A percentile compares a stretch with the other conserved stretches of the same genome.
Conservation (phyloP, 2,329 filamentous ascomycete genomes). For the Penicillium sp. region DNA sequence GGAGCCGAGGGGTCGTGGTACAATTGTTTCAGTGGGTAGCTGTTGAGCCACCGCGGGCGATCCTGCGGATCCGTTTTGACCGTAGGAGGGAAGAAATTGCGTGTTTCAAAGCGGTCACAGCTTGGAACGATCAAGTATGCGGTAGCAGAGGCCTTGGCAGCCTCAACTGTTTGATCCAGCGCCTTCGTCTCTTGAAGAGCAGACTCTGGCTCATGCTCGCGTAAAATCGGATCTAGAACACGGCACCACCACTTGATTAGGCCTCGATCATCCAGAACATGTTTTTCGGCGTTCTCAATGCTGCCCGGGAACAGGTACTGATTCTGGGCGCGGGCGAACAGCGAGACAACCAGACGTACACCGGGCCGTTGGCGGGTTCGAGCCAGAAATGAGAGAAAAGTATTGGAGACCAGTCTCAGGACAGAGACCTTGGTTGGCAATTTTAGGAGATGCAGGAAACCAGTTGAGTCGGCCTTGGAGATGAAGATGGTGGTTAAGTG, state of each 20-base stretch:
- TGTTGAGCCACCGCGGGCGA: conserved; percentile 51
- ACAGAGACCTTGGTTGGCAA: conserved; percentile 66
- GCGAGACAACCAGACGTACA: conserved; percentile 72
- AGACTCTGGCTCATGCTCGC: conserved; percentile 44
- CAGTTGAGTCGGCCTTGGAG: conserved; percentile 95
- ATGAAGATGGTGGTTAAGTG: conserved; percentile 85
- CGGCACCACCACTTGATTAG: conserved; percentile 96
- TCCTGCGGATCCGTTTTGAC: conserved; percentile 40
- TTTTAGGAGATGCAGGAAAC: conserved; percentile 69
- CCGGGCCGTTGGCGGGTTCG: conserved; percentile 62
- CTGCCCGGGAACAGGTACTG: conserved; percentile 96
- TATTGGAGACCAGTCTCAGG: conserved; percentile 64
- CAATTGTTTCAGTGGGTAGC: conserved; percentile 72
- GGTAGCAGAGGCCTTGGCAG: conserved; percentile 49
- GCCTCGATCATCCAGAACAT: conserved; percentile 85
- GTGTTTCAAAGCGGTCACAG: conserved; percentile 75
- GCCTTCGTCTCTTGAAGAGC: conserved; percentile 32
- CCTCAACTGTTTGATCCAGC: conserved; percentile 30
- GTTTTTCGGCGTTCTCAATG: conserved; percentile 77
- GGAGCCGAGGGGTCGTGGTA: conserved; percentile 67
- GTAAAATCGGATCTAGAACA: conserved; percentile 73
- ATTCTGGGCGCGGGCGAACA: conserved; percentile 87
- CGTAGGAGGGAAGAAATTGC: conserved; percentile 68
- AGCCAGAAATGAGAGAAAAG: conserved; percentile 74
- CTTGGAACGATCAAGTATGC: conserved; percentile 87